Evolutionary conservation across 768 basidiomycete species (phyloP).

Genomic region (Russula abietina): DNA sequence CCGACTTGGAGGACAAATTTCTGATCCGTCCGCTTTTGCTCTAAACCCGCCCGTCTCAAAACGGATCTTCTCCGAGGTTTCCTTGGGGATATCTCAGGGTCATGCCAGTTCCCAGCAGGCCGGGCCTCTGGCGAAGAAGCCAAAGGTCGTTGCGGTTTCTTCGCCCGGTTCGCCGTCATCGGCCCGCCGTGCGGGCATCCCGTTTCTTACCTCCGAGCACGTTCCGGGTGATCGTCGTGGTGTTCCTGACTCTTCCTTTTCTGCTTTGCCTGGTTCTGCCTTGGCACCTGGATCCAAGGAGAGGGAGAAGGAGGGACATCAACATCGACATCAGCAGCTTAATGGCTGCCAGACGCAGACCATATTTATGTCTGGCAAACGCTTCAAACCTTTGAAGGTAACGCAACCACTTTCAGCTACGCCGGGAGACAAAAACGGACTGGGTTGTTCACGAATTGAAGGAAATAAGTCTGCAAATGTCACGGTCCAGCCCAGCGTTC

Average conservation of each 20-base stretch:
- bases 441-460: neutral
- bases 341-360: neutral
- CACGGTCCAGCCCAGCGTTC: neutral
- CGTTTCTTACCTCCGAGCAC: neutral
- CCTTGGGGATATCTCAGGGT: neutral
- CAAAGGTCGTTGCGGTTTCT: neutral
- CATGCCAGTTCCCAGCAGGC: neutral
- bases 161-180: neutral
- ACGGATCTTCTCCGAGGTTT: neutral
- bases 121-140: neutral
- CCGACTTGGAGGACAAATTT: neutral
- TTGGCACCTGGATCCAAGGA: neutral
- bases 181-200: neutral
- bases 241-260: neutral
- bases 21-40: neutral
- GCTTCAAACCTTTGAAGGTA: constrained; percentile 13
- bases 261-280: neutral
- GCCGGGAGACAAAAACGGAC: neutral
- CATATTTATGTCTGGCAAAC: constrained; percentile 1
- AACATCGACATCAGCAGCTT: no score
- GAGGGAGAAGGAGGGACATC: neutral
- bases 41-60: neutral
- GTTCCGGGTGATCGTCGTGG: neutral
- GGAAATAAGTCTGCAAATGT: neutral
- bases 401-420: neutral